Evolutionary conservation across 2,329 filamentous ascomycete genomes (phyloP), one percentile per base, ranked within the genome.

Genomic region (Seiridium cupressi): DNA sequence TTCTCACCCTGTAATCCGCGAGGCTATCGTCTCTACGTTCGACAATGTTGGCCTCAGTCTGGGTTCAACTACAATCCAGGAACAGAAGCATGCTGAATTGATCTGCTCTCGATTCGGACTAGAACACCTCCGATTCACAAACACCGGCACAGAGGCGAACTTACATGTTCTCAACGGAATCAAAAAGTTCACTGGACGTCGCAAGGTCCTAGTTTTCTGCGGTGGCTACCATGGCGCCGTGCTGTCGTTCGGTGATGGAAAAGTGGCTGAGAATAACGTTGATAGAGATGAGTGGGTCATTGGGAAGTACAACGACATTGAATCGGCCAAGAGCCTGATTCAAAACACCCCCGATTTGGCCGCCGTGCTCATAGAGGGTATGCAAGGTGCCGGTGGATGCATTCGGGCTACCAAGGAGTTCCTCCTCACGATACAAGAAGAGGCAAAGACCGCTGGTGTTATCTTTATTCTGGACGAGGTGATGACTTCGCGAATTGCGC

Each of bases 391-490:
- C 3, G 87, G 82, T 0, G 88, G 88, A 0, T 84, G 81, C 57
- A 80, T 87, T 5, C 74, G 77, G 0, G 87, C 76, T 0, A 76
- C 73, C 0, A 57, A 54, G 1, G 78, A 79, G 18, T 90, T 90
- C 63, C 70, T 89, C 34, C 61, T 70, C 8, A 76, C 76, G 1
- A 72, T 89, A 4, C 81, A 82, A 49, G 70, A 76, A 0, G 74
- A 77, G 5, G 80, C 85, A 1, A 74, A 72, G 36, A 73, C 76
- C 57, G 70, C 69, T 0, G 82, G 81, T 1, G 83, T 84, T 0
- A 60, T 91, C 1, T 81, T 92, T 63, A 85, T 92, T 42, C 75
- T 90, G 11, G 89, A 92, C 69, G 89, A 92, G 72, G 88, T 91
- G 5, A 88, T 90, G 82, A 90, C 88, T 0, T 88, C 84, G 3